phyloP scores from a whole-genome alignment of 352 stramenopile genomes.

The Pythium dissotocum region DNA sequence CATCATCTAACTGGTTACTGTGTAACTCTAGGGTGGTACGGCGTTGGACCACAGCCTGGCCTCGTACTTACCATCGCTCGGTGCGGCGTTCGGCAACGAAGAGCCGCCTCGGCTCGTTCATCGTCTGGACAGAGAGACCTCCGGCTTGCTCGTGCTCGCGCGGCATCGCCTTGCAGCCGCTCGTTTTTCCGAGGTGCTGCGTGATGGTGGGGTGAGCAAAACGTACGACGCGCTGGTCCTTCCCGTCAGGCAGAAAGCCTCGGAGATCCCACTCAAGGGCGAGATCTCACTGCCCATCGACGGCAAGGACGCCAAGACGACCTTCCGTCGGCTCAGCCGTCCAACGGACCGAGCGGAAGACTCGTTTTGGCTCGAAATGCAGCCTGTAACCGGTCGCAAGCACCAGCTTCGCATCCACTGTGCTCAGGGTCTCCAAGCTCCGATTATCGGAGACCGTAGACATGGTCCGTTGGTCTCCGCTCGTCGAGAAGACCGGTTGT shows the following conservation, averaged over 20 bases:
- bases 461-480: conserved; percentile 32
- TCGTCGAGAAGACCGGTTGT: conserved; percentile 30
- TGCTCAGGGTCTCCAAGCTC: conserved; percentile 34
- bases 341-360: conserved; percentile 1
- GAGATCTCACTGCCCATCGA: conserved; percentile 43
- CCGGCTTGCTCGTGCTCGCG: conserved; percentile 64
- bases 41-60: conserved; percentile 44
- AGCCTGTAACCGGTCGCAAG: conserved; percentile 60
- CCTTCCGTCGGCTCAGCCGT: conserved; percentile 28
- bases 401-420: conserved; percentile 72
- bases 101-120: conserved; percentile 51
- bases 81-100: conserved; percentile 24
- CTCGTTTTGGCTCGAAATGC: conserved; percentile 50
- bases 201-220: conserved; percentile 44
- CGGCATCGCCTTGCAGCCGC: conserved; percentile 62
- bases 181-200: conserved; percentile 54
- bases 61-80: conserved; percentile 46
- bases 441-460: conserved; percentile 59
- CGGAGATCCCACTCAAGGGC: conserved; percentile 26
- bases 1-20: background rate
- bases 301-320: conserved; percentile 45
- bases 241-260: background rate
- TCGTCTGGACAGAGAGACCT: conserved; percentile 74
- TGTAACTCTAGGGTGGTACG: conserved; percentile 39
- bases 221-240: conserved; percentile 61